Conservation (phyloP, 2,329 filamentous ascomycete species). For the Periglandula ipomoeae region DNA sequence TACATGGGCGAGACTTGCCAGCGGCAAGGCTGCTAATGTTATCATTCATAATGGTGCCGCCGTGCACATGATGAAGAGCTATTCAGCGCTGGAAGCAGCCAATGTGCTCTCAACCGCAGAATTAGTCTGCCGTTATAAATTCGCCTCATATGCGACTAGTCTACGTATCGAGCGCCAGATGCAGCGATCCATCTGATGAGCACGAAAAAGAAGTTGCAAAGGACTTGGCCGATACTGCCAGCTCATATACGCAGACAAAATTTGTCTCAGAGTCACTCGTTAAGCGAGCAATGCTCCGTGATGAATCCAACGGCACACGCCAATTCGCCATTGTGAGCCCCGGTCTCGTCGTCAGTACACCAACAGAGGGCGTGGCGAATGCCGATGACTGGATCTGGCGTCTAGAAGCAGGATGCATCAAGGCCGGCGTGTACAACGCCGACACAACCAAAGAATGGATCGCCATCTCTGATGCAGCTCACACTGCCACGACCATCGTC, state of each 20-base stretch:
- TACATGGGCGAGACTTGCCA: background rate
- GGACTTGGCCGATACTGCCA: background rate
- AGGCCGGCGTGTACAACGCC: conserved; percentile 9
- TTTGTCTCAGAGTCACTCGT: conserved; percentile 14
- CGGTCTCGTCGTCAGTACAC: conserved; percentile 14
- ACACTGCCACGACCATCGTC: conserved; percentile 8
- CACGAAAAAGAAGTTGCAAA: conserved; percentile 4
- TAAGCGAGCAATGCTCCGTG: conserved; percentile 11
- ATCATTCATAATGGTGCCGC: conserved; percentile 9
- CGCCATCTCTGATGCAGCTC: conserved; percentile 8
- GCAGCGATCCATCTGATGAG: background rate
- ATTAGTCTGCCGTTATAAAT: conserved; percentile 1
- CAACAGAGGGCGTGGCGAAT: conserved; percentile 14
- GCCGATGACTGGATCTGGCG: conserved; percentile 14
- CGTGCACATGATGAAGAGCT: conserved; percentile 7
- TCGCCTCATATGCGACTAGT: conserved; percentile 1
- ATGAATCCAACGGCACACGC: conserved; percentile 1
- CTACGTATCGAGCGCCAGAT: conserved; percentile 3
- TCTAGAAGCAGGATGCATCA: conserved; percentile 9
- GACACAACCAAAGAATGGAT: conserved; percentile 4
- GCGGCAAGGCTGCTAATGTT: background rate
- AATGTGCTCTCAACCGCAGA: conserved; percentile 7
- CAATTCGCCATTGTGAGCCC: background rate
- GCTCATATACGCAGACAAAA: conserved; percentile 14
- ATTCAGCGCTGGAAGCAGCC: conserved; percentile 3